Evolutionary conservation across 176 grass and related monocot genomes (phyloP), one percentile per base, ranked within the genome.

Genomic region (Thalia dealbata): DNA sequence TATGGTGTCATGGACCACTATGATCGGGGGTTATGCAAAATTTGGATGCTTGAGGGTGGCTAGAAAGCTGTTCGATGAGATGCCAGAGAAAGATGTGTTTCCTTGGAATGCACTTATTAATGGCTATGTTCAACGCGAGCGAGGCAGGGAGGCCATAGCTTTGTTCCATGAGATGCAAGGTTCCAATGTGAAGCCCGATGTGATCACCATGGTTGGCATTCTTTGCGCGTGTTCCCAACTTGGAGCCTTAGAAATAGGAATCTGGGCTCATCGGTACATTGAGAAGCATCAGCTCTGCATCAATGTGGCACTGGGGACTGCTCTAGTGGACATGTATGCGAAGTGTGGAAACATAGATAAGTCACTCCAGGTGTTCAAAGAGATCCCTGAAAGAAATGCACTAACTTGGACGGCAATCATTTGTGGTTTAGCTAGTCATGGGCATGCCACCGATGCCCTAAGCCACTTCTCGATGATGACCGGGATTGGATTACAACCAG

Each of bases 131-230:
- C 88, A 96, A 55, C 48, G 73, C 42, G 78, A 79, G 50, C 81
- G 42, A 82, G 83, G 77, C 50, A 84, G 84, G 71, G 81, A 88
- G 58, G 91, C 88, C 30, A 81, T 91, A n/a, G 42, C 30, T 0
- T 44, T 96, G 43, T 96, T 96, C 61, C 81, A 86, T 64, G 88
- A 91, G 70, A 96, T 96, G 91, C 91, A 96, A 82, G 69, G 69
- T 38, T 67, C 81, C 26, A 79, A 77, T 69, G 75, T 96, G 45
- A 70, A 61, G 45, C 88, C 88, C 28, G 73, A 96, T 61, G 85
- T 78, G 61, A 80, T 88, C 23, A 91, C 88, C 6, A 85, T 96
- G 85, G 71, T 86, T 44, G 88, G 82, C 80, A 78, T 96, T 75
- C 50, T 96, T 48, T 74, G 82, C 51, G 81, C 91, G 35, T 91